Percentiles rank a stretch among this genome's conserved stretches.
Evolutionary conservation across 371 early-diverging fungal species (phyloP).

Genomic region (Syncephalis plumigaleata): DNA sequence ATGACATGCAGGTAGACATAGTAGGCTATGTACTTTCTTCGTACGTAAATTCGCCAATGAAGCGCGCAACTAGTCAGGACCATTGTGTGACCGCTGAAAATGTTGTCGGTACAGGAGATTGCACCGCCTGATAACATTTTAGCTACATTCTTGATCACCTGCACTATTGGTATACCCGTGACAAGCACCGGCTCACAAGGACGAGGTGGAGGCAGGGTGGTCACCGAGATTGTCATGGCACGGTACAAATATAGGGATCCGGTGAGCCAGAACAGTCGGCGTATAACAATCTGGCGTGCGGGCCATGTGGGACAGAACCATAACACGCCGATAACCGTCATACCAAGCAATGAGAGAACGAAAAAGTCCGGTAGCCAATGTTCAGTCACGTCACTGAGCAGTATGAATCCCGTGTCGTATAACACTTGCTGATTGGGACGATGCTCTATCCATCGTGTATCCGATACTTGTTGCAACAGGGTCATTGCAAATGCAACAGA

Average conservation of each 20-base stretch:
- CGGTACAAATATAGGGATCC: neutral
- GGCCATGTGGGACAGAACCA: neutral
- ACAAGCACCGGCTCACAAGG: neutral
- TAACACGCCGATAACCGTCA: neutral
- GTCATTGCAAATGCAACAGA: neutral
- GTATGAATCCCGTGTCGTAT: neutral
- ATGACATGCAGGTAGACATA: neutral
- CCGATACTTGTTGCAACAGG: neutral
- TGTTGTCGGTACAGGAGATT: neutral
- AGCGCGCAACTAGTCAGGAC: neutral
- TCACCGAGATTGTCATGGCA: neutral
- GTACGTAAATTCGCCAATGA: neutral
- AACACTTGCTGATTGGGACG: neutral
- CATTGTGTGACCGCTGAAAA: neutral
- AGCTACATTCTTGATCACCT: neutral
- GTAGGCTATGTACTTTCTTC: neutral
- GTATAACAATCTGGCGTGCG: neutral
- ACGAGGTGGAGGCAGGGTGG: neutral
- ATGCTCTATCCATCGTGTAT: neutral
- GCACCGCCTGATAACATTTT: neutral
- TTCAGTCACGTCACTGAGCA: neutral
- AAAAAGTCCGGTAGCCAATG: constrained; percentile 1
- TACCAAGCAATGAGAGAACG: neutral
- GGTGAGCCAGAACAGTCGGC: neutral
- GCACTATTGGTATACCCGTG: neutral